These are phyloP conservation scores for Lyophyllum atratum DNA, from an alignment of 768 basidiomycete genomes.

Conservation along the genomic window DNA sequence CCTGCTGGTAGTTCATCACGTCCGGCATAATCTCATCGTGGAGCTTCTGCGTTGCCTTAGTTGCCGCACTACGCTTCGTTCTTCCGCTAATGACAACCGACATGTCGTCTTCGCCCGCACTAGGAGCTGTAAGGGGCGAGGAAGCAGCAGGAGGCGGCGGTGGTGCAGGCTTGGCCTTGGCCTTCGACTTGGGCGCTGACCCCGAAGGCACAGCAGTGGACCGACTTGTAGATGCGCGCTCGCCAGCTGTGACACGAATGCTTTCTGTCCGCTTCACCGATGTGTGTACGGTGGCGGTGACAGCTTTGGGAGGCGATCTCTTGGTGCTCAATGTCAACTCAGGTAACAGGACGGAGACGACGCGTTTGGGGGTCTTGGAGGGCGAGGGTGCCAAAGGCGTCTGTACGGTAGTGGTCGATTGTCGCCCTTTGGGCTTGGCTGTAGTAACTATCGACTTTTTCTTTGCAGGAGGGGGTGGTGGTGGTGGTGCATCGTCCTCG, in stretches of 20 bases:
- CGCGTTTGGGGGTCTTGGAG: conserved; percentile 18
- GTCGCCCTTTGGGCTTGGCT: background rate
- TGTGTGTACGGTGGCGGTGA: background rate
- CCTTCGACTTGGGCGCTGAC: conserved; percentile 11
- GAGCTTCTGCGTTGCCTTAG: conserved; percentile 52
- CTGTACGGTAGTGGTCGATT: background rate
- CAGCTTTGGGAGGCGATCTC: conserved; percentile 7
- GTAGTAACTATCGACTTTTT: background rate
- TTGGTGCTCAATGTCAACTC: conserved; percentile 14
- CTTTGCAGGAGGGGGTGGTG: background rate
- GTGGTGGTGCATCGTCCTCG: background rate
- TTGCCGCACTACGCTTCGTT: conserved; percentile 43
- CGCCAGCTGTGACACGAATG: conserved; percentile 27
- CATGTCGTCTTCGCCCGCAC: conserved; percentile 7
- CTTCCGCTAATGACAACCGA: conserved; percentile 14
- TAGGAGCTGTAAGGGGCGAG: conserved; percentile 15
- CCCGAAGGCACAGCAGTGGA: conserved; percentile 6
- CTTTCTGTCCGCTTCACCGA: conserved; percentile 25
- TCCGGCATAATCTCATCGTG: conserved; percentile 78
- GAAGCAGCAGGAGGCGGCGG: background rate
- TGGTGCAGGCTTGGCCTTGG: conserved; percentile 9
- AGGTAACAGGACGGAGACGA: conserved; percentile 19
- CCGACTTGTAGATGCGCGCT: conserved; percentile 19
- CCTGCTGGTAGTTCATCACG: conserved; percentile 65
- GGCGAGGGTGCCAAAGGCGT: conserved; percentile 4